Evolutionary conservation across 441 rosid species (phyloP).

Genomic region (Eruca vesicaria): DNA sequence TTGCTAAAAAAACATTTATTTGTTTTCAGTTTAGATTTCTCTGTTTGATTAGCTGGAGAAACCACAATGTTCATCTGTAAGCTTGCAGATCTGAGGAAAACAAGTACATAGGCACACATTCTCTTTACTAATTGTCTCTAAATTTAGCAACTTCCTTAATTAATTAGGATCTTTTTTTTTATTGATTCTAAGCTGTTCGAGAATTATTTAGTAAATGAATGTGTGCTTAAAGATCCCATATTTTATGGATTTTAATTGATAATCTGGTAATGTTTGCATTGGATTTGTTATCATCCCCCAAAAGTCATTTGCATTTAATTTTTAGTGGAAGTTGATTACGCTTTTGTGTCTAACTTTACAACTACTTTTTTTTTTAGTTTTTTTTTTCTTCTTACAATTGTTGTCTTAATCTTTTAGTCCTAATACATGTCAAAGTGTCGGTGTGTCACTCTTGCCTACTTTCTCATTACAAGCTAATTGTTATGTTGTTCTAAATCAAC

Average conservation of each 20-base stretch:
- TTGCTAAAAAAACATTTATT: too few relatives aligned
- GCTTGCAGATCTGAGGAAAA: conserved; percentile 23
- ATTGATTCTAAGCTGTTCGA: not conserved
- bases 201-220: too few relatives aligned
- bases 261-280: conserved; percentile 13
- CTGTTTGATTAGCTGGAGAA: conserved; percentile 3
- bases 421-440: too few relatives aligned
- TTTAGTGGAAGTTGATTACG: too few relatives aligned
- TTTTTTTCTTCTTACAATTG: too few relatives aligned
- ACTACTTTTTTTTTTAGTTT: not conserved
- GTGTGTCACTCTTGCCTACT: conserved; percentile 12
- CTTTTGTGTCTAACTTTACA: too few relatives aligned
- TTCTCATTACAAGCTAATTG: not conserved
- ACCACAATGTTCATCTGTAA: conserved; percentile 3
- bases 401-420: too few relatives aligned
- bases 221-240: not conserved
- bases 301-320: conserved; percentile 8
- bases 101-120: not conserved
- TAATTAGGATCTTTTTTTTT: not conserved
- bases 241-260: conserved; percentile 9
- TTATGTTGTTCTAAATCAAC: not conserved
- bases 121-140: conserved; percentile 1
- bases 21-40: too few relatives aligned
- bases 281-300: too few relatives aligned
- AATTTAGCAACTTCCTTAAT: conserved; percentile 13